Percentiles rank a stretch among this genome's conserved stretches.
phyloP scores from a whole-genome alignment of 805 yeast genomes.

The Lipomyces spencermartinsiae region DNA sequence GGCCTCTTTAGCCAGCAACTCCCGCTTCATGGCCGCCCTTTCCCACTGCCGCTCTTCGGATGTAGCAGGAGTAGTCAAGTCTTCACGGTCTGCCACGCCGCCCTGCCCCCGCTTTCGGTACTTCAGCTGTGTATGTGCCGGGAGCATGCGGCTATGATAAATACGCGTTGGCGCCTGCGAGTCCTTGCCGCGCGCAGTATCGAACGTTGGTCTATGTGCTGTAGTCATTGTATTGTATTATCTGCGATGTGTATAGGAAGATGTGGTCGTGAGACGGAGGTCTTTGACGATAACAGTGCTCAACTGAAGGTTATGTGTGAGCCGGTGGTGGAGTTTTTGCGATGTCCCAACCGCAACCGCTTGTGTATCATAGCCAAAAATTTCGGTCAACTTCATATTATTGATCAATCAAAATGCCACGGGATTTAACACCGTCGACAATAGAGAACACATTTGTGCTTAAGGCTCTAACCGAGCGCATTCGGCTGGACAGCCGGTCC shows the following conservation, averaged over 20 bases:
- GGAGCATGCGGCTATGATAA: conserved; percentile 59
- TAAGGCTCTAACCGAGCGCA: conserved; percentile 65
- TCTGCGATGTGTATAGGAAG: not conserved
- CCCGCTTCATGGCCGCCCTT: conserved; percentile 39
- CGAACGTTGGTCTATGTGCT: conserved; percentile 73
- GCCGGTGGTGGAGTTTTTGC: not conserved
- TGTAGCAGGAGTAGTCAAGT: conserved; percentile 15
- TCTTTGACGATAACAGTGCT: too few relatives aligned
- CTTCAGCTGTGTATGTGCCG: conserved; percentile 63
- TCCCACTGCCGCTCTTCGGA: conserved; percentile 32
- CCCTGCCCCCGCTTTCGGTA: conserved; percentile 50
- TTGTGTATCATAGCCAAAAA: not conserved
- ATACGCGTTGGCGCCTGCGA: conserved; percentile 54
- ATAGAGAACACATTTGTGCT: conserved; percentile 69
- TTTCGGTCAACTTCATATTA: not conserved
- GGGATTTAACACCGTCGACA: conserved; percentile 63
- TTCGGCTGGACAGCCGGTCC: conserved; percentile 72
- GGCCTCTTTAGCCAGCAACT: conserved; percentile 41
- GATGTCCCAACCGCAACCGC: not conserved
- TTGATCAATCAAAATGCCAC: conserved; percentile 56
- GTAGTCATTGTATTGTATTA: conserved; percentile 60
- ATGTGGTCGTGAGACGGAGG: not conserved
- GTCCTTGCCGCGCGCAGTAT: conserved; percentile 64
- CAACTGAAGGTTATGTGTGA: too few relatives aligned
- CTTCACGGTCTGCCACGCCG: conserved; percentile 42